Evolutionary conservation across 805 yeast species (phyloP).

Genomic region (Sungouiozyma intestinalis): DNA sequence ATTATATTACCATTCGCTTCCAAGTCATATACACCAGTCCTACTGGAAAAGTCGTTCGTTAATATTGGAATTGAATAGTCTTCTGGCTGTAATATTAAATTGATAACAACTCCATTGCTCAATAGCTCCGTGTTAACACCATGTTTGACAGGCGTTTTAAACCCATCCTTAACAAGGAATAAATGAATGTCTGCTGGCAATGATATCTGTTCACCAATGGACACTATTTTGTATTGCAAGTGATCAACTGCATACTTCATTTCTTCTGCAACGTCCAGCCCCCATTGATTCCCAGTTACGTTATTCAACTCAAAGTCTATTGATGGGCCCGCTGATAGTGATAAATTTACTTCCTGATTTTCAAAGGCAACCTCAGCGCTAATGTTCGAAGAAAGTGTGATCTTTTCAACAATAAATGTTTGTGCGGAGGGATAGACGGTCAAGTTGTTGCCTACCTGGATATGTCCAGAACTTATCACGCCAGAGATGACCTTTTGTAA

Average conservation of each 20-base stretch:
- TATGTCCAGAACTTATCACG: slow-evolving; percentile 35
- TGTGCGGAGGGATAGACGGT: slow-evolving; percentile 41
- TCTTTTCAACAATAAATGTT: slow-evolving; percentile 30
- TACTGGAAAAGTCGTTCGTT: neutral
- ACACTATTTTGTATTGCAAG: neutral
- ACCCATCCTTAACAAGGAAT: neutral
- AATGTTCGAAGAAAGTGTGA: neutral
- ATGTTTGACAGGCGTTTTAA: neutral
- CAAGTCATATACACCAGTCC: neutral
- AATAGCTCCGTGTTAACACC: neutral
- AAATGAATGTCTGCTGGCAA: neutral
- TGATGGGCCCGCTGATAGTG: neutral
- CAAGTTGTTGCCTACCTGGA: slow-evolving; percentile 62
- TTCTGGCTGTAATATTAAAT: neutral
- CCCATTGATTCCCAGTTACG: neutral
- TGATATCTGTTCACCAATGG: neutral
- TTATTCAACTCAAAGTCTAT: neutral
- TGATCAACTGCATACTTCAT: neutral
- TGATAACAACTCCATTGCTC: neutral
- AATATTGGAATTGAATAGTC: neutral
- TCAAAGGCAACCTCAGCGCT: neutral
- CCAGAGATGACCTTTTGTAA: slow-evolving; percentile 5
- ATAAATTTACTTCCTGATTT: neutral
- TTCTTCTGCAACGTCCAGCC: neutral
- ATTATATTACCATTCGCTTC: neutral